Evolutionary conservation across 2,329 filamentous ascomycete genomes (phyloP).

Genomic region (Verticillium isaacii): DNA sequence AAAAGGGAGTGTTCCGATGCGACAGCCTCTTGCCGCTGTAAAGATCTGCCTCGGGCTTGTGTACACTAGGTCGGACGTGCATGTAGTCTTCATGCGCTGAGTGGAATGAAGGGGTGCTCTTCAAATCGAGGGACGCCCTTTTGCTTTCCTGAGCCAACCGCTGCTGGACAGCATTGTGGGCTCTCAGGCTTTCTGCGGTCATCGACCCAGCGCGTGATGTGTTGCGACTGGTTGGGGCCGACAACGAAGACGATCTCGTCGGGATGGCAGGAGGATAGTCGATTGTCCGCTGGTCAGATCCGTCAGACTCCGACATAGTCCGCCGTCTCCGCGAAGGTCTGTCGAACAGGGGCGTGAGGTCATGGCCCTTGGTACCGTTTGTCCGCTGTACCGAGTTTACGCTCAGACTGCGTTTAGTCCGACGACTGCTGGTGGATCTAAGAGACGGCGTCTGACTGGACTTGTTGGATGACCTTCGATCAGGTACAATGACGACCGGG

Average conservation of each 20-base stretch:
- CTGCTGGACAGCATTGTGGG: conserved; percentile 40
- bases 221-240: conserved; percentile 57
- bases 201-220: conserved; percentile 49
- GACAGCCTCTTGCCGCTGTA: conserved; percentile 51
- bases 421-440: conserved; percentile 56
- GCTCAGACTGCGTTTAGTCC: conserved; percentile 49
- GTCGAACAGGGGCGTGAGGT: conserved; percentile 37
- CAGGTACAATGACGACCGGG: conserved; percentile 58
- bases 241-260: conserved; percentile 54
- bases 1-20: conserved; percentile 58
- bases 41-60: conserved; percentile 38
- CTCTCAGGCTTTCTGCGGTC: conserved; percentile 53
- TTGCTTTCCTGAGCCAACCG: conserved; percentile 17
- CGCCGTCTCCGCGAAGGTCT: conserved; percentile 33
- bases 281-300: conserved; percentile 50
- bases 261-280: conserved; percentile 57
- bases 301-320: conserved; percentile 42
- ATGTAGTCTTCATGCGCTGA: conserved; percentile 24
- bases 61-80: conserved; percentile 14
- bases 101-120: conserved; percentile 27
- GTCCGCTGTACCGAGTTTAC: conserved; percentile 40
- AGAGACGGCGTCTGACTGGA: conserved; percentile 49
- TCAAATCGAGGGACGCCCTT: conserved; percentile 15
- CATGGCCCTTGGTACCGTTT: conserved; percentile 35
- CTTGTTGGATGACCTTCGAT: conserved; percentile 51